Percentiles rank a stretch among this genome's conserved stretches.
Evolutionary conservation across 495 filamentous ascomycete species (phyloP).

Genomic region (Xylaria venustula): DNA sequence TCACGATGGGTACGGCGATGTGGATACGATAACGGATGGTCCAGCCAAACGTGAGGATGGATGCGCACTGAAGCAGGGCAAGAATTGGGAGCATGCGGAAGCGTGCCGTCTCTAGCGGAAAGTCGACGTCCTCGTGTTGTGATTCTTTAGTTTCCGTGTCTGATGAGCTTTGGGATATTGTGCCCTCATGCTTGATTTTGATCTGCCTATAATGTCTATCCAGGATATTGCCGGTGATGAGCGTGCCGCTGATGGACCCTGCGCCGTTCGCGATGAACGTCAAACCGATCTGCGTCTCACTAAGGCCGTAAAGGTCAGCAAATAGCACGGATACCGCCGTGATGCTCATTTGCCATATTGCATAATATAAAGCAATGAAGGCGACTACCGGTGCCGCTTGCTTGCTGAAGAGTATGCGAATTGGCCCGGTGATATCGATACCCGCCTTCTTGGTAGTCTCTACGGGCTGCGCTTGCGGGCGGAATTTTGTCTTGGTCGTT

Average conservation of each 20-base stretch:
- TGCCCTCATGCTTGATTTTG: constrained; percentile 29
- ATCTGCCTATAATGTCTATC: constrained; percentile 41
- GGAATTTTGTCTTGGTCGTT: constrained; percentile 22
- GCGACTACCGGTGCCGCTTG: constrained; percentile 46
- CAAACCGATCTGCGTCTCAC: constrained; percentile 48
- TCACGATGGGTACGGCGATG: constrained; percentile 34
- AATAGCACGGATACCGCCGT: constrained; percentile 54
- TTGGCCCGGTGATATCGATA: constrained; percentile 40
- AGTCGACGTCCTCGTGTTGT: constrained; percentile 15
- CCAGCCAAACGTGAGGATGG: constrained; percentile 40
- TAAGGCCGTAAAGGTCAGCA: constrained; percentile 38
- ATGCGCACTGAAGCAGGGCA: constrained; percentile 28
- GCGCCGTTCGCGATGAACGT: constrained; percentile 52
- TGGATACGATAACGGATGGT: constrained; percentile 30
- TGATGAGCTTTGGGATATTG: not conserved
- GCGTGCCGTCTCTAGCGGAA: constrained; percentile 41
- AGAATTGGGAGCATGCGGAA: constrained; percentile 34
- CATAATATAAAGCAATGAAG: constrained; percentile 52
- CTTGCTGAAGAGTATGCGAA: constrained; percentile 47
- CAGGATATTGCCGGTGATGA: constrained; percentile 46
- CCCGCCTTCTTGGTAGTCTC: constrained; percentile 27
- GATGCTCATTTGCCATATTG: constrained; percentile 58
- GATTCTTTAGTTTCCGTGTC: constrained; percentile 3
- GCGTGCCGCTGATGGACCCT: constrained; percentile 50
- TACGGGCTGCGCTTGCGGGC: constrained; percentile 8